Conservation (phyloP, 2,329 filamentous ascomycete genomes). For the Aspergillus chevalieri region DNA sequence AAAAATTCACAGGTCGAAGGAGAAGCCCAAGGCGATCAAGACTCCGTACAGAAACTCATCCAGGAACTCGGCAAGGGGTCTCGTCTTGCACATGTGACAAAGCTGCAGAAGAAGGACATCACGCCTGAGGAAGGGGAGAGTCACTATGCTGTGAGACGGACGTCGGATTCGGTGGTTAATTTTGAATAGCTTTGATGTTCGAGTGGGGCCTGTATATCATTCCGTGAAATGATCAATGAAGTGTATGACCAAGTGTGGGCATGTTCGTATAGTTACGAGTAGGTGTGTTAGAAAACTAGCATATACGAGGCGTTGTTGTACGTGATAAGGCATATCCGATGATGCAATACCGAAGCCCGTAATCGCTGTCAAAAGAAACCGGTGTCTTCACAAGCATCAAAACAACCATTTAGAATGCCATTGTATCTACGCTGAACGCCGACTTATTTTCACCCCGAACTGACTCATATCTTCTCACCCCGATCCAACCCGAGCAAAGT, state of each 20-base stretch:
- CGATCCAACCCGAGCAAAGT: constrained; percentile 18
- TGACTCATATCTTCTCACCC: constrained; percentile 7
- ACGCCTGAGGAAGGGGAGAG: constrained; percentile 60
- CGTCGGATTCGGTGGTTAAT: constrained; percentile 23
- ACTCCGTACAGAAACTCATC: constrained; percentile 62
- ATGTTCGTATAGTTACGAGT: too few species aligned
- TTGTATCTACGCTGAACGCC: too few species aligned
- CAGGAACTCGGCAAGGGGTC: constrained; percentile 72
- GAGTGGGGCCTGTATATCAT: neutral
- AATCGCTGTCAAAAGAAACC: too few species aligned
- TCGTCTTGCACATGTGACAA: constrained; percentile 62
- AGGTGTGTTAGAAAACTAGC: too few species aligned
- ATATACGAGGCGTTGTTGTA: too few species aligned
- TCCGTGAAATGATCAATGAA: too few species aligned
- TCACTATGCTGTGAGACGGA: constrained; percentile 52
- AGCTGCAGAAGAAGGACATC: constrained; percentile 64
- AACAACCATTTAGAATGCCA: too few species aligned
- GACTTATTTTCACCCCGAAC: neutral
- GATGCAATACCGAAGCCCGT: too few species aligned
- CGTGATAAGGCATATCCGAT: too few species aligned
- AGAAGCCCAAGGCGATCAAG: constrained; percentile 72
- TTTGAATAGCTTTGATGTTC: neutral
- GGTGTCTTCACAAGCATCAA: too few species aligned
- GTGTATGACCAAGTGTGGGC: too few species aligned
- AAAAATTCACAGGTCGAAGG: constrained; percentile 64